These are phyloP conservation scores for Crepidotus variabilis DNA, from an alignment of 768 basidiomycete species.

Conservation along the genomic window DNA sequence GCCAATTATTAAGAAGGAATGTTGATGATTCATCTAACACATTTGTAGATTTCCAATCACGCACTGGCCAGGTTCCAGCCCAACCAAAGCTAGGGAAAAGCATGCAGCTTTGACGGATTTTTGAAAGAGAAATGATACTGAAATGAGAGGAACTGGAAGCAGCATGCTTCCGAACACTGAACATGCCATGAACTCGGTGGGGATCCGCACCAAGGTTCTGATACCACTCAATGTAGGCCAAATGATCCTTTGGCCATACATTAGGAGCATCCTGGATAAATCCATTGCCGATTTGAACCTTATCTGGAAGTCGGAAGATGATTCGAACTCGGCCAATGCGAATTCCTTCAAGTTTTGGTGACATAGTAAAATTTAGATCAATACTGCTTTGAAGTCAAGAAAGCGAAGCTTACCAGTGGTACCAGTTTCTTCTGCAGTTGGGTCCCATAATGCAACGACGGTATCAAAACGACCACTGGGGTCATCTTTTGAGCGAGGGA, in stretches of 20 bases:
- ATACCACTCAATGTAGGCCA: constrained; percentile 15
- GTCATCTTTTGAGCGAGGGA: background rate
- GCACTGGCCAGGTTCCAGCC: background rate
- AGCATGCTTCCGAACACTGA: constrained; percentile 4
- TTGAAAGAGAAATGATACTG: constrained; percentile 24
- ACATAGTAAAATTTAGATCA: no score
- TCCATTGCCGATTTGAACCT: background rate
- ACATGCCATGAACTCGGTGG: constrained; percentile 5
- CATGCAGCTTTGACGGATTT: constrained; percentile 23
- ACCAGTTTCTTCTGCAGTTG: background rate
- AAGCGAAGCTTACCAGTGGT: background rate
- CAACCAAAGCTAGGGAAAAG: constrained; percentile 22
- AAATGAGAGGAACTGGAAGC: constrained; percentile 7
- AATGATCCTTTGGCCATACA: constrained; percentile 12
- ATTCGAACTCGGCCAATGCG: constrained; percentile 3
- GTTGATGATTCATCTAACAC: constrained; percentile 15
- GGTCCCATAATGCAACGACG: constrained; percentile 2
- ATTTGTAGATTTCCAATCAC: constrained; percentile 6
- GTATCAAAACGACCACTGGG: constrained; percentile 3
- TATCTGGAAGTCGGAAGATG: constrained; percentile 5
- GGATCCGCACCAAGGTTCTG: background rate
- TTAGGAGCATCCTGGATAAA: background rate
- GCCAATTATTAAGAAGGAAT: constrained; percentile 24
- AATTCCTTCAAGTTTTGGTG: no score
- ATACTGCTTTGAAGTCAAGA: no score